Base-by-base conservation (phyloP, 495 filamentous ascomycete genomes). In the Aspergillus ostianus region DNA sequence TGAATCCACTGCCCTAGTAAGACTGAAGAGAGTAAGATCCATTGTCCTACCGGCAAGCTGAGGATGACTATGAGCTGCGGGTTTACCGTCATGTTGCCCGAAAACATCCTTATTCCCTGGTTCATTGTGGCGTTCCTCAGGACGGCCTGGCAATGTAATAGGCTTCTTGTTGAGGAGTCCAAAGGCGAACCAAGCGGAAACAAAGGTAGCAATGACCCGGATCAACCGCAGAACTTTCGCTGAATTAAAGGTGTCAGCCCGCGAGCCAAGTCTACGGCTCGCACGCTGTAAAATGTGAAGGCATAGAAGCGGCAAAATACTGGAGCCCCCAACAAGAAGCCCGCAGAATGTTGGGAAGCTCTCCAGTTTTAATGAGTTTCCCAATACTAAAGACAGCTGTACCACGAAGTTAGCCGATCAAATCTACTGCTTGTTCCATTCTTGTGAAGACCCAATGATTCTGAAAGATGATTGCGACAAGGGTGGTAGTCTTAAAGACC, bases 311-410 rank as follows among this genome's bases (percentile, higher is more conserved):
- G 82, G 86, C n/a, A 94, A 73, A 50, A 92, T 63, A 17, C 88
- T 90, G 59, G 87, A 90, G 29, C 90, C 89, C 41, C 90, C 91
- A 49, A 93, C 82, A 18, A 94, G 73, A 17, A 79, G 73, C 12
- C 84, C 93, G 73, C 92, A 96, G 68, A 92, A 94, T 6, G 90
- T 85, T 30, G 93, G 90, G 67, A 96, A 94, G 45, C 87, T 73
- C 64, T 79, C 70, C 20, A 74, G 48, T 21, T 74, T 74, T 23
- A 81, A 52, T 52, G 77, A 64, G 55, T 67, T 65, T 44, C 66
- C 69, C 27, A 84, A 60, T 51, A 78, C 65, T 23, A 62, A 65
- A 50, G 59, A 60, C 47, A 81, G 55, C 79, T 82, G 54, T 53
- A 17, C 51, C 13, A 15, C 52, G 21, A 50, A 13, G 41, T 64